Percentiles rank a stretch among this genome's conserved stretches.
Evolutionary conservation across 768 basidiomycete genomes (phyloP).

Genomic region (Tulasnella calospora): DNA sequence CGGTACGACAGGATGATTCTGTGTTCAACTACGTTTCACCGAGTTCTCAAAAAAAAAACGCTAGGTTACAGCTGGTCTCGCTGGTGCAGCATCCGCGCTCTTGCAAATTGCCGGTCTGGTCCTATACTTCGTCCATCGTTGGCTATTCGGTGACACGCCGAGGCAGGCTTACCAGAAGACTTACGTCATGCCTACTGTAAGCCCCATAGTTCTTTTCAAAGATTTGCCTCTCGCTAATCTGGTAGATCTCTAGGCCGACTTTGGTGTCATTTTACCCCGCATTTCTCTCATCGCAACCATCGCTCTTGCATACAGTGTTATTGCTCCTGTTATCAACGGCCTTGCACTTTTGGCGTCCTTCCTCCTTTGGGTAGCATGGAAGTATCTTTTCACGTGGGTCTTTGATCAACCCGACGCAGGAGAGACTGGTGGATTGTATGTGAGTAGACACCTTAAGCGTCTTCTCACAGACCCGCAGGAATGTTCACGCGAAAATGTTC

Average conservation of each 20-base stretch:
- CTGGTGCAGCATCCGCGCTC: constrained; percentile 47
- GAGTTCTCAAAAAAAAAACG: not conserved
- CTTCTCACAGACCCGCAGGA: not conserved
- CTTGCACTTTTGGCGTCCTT: constrained; percentile 56
- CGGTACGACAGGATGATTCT: constrained; percentile 36
- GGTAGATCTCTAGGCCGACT: constrained; percentile 41
- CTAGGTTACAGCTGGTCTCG: constrained; percentile 49
- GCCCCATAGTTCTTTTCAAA: constrained; percentile 22
- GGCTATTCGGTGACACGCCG: constrained; percentile 64
- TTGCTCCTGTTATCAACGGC: constrained; percentile 62
- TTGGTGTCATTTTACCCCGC: constrained; percentile 48
- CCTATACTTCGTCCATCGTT: constrained; percentile 57
- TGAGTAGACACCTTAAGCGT: constrained; percentile 9
- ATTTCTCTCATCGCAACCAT: constrained; percentile 49
- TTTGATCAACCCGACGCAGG: constrained; percentile 50
- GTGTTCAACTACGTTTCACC: not conserved
- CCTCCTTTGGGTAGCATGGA: constrained; percentile 58
- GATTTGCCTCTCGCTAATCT: not conserved
- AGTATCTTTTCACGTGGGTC: constrained; percentile 51
- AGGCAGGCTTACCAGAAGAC: constrained; percentile 53
- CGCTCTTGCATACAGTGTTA: constrained; percentile 52
- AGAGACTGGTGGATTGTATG: constrained; percentile 42
- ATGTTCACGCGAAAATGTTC: constrained; percentile 21
- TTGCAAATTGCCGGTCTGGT: constrained; percentile 51
- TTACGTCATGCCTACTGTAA: constrained; percentile 51